Evolutionary conservation across 2,329 filamentous ascomycete species (phyloP).

Genomic region (Drechslerella dactyloides): DNA sequence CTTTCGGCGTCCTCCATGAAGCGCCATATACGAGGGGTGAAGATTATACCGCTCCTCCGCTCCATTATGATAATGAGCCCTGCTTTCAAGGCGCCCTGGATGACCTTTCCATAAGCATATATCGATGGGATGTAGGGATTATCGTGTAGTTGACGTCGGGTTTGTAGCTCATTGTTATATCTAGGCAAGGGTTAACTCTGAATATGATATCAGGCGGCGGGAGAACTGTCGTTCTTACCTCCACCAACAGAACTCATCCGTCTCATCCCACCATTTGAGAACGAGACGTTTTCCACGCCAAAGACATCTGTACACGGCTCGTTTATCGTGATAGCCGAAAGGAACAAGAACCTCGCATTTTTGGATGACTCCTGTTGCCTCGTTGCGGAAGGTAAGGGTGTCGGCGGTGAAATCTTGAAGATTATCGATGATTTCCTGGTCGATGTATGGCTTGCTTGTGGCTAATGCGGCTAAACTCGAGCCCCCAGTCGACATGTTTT

Average conservation of each 20-base stretch:
- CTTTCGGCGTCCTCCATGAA: constrained; percentile 10
- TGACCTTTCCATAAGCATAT: constrained; percentile 13
- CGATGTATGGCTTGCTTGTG: not conserved
- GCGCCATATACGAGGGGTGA: not conserved
- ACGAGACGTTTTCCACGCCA: constrained; percentile 7
- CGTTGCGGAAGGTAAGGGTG: constrained; percentile 10
- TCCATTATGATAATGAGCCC: constrained; percentile 11
- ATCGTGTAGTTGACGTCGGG: not conserved
- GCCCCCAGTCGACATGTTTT: not conserved
- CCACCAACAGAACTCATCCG: constrained; percentile 5
- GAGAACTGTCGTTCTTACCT: not conserved
- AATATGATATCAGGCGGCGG: constrained; percentile 1
- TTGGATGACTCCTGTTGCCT: not conserved
- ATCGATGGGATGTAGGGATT: constrained; percentile 12
- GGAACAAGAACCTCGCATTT: constrained; percentile 3
- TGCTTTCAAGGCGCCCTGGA: constrained; percentile 7
- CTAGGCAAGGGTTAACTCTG: not conserved
- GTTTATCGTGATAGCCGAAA: not conserved
- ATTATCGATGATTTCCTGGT: not conserved
- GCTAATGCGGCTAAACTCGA: not conserved
- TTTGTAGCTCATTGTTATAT: constrained; percentile 8
- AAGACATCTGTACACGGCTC: constrained; percentile 8
- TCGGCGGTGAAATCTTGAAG: constrained; percentile 5
- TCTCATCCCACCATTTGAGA: constrained; percentile 17
- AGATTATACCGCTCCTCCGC: constrained; percentile 2